Conservation (phyloP, 192 early-diverging fungal genomes). For the Hyaloraphidium curvatum region DNA sequence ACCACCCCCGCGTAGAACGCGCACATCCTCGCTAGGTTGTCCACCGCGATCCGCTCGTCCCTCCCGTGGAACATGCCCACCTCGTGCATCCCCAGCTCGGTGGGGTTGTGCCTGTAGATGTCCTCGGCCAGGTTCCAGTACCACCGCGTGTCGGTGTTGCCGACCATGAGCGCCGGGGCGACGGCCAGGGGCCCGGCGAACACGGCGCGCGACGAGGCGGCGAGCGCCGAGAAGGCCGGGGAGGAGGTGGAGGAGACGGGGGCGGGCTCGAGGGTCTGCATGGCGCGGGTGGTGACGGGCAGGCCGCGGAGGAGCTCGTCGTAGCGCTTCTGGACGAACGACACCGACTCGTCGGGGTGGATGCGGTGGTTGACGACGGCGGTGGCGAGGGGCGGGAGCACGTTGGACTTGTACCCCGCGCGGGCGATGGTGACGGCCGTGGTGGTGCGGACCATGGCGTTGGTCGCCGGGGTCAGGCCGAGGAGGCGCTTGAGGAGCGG, state of each 20-base stretch:
- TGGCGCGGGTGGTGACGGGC: conserved; percentile 1
- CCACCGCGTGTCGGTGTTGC: conserved; percentile 22
- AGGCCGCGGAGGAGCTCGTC: background rate
- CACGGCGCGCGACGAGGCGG: conserved; percentile 17
- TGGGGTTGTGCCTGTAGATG: no score
- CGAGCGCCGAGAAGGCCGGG: conserved; percentile 13
- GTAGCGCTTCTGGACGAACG: background rate
- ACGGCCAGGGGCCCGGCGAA: conserved; percentile 10
- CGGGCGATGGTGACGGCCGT: background rate
- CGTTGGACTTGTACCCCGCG: conserved; percentile 9
- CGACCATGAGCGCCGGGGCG: conserved; percentile 14
- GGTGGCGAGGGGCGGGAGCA: conserved; percentile 15
- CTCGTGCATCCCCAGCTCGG: no score
- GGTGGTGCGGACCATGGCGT: no score
- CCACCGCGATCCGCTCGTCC: no score
- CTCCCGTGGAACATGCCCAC: no score
- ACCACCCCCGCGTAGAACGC: no score
- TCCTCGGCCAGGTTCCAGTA: conserved; percentile 17
- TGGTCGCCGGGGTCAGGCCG: background rate
- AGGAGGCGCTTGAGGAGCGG: no score
- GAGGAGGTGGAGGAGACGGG: conserved; percentile 8
- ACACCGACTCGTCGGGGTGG: conserved; percentile 5
- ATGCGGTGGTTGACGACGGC: conserved; percentile 21
- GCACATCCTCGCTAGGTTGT: no score
- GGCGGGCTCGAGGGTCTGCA: conserved; percentile 12